Base-by-base conservation (phyloP, 768 basidiomycete species). In the Boletus subcaerulescens region DNA sequence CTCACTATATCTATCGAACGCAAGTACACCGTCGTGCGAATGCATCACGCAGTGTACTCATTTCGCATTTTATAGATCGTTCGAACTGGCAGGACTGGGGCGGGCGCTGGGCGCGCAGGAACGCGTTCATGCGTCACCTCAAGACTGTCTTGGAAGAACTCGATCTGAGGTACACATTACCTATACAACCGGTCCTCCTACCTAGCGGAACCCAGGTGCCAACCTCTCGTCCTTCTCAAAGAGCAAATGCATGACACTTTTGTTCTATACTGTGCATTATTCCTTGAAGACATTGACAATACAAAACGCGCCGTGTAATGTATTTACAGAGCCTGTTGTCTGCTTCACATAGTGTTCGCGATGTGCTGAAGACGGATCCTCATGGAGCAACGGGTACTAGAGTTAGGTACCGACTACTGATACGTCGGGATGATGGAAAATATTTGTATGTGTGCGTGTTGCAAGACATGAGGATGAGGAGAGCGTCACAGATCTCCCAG, bases 41-140 rank as follows among this genome's bases (percentile, higher is more conserved):
- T 32, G 20, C n/a, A 31, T 48, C 29, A 12, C 6, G 6, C 31
- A 31, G 35, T 7, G 26, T 26, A 22, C 57, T 53, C 20, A 59
- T 53, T 24, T 40, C 41, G 43, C 40, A 18, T 15, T 36, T 46
- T 54, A 44, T 53, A 87, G 86, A 91, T 70, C 83, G 86, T 49
- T 79, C 84, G 36, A 90, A 89, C 64, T 92, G 89, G 90, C 90
- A 91, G 65, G 88, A 91, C 65, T 92, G 89, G 89, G 89, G 87
- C 45, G 90, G 82, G 18, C 77, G 89, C 53, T 90, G 87, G 89
- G 75, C 74, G 9, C 84, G 89, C 44, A 84, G 89, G 58, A 91
- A 82, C 12, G 75, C 71, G 22, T 88, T 91, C 69, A 91, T 91
- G 89, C 81, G 85, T 38, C 69, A 86, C 60, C 75, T 92, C 45